These are phyloP conservation scores for Coemansia nantahalensis DNA, from an alignment of 192 early-diverging fungal genomes.

Conservation along the genomic window DNA sequence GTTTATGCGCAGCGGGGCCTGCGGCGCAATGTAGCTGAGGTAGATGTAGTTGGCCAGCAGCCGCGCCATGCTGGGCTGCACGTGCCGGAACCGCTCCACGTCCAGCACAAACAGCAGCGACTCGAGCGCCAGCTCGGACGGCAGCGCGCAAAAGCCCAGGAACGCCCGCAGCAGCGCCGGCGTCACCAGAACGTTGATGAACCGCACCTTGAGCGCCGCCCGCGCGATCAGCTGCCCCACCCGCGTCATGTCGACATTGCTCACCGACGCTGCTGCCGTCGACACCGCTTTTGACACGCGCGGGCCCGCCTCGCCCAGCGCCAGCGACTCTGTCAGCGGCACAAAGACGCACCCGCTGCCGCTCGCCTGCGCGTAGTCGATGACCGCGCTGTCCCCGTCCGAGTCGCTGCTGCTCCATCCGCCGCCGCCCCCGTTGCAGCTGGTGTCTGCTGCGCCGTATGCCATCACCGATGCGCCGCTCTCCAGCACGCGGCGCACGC, in stretches of 20 bases:
- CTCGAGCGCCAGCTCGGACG: slow-evolving; percentile 74
- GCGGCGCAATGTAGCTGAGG: slow-evolving; percentile 66
- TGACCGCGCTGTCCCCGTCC: slow-evolving; percentile 27
- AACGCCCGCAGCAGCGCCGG: slow-evolving; percentile 35
- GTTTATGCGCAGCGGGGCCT: slow-evolving; percentile 70
- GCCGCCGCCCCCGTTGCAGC: slow-evolving; percentile 8
- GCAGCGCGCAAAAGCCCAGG: slow-evolving; percentile 48
- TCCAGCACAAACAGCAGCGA: slow-evolving; percentile 81
- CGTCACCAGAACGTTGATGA: slow-evolving; percentile 45
- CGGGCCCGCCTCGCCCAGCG: too few relatives aligned
- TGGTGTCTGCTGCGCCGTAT: slow-evolving; percentile 45
- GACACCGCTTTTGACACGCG: too few relatives aligned
- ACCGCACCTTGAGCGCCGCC: slow-evolving; percentile 49
- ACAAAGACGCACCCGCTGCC: slow-evolving; percentile 6
- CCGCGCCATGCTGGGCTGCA: slow-evolving; percentile 50
- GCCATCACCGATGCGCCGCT: slow-evolving; percentile 55
- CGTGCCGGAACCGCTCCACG: slow-evolving; percentile 70
- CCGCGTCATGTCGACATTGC: slow-evolving; percentile 7
- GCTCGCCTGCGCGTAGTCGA: slow-evolving; percentile 5
- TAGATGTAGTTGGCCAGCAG: slow-evolving; percentile 71
- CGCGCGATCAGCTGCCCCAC: slow-evolving; percentile 20
- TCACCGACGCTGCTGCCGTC: slow-evolving; percentile 4
- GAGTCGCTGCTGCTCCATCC: not conserved
- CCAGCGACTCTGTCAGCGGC: slow-evolving; percentile 1
- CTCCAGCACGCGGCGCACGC: slow-evolving; percentile 55